Evolutionary conservation across 2,329 filamentous ascomycete species (phyloP), one percentile per base, ranked within the genome.

Genomic region (Bipolaris bicolor): DNA sequence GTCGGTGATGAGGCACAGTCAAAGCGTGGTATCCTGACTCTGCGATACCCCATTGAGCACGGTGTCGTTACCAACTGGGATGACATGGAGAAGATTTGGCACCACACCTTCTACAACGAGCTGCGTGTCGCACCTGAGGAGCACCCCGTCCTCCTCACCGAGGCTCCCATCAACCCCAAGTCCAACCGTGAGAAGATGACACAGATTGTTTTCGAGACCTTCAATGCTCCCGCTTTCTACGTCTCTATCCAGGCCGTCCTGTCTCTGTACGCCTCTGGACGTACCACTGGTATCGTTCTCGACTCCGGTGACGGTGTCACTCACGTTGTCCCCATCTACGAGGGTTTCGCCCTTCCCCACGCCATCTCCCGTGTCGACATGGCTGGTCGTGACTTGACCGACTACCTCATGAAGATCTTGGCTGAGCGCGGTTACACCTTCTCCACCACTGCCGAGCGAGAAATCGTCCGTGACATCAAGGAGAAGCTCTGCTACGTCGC

Each of bases 161-260:
- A 99, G 87, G 95, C 95, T 76, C 95, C 95, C 74, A 98, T 99
- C 90, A 99, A 99, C 90, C 95, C 95, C 82, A 98, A 98, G 89
- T 96, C 91, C 86, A 99, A 99, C 88, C 91, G 95, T 89, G 95
- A 99, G 88, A 99, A 99, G 92, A 99, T 99, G 95, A 98, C 95
- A 74, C 95, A 99, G 86, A 99, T 99, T 71, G 93, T 99, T 81
- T 99, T 99, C 86, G 95, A 99, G 89, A 99, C 95, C 76, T 99
- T 99, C 90, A 98, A 99, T 86, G 94, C 95, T 76, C 95, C 95
- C 73, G 95, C 95, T 75, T 98, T 99, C 89, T 99, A 99, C 88
- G 95, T 99, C 86, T 98, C 95, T 78, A 99, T 99, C 83, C 94
- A 98, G 88, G 95, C 95, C 80, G 95, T 99, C 69, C 88, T 99